Evolutionary conservation across 2,329 filamentous ascomycete species (phyloP), one percentile per base, ranked within the genome.

Genomic region (Cladosporium sp.): DNA sequence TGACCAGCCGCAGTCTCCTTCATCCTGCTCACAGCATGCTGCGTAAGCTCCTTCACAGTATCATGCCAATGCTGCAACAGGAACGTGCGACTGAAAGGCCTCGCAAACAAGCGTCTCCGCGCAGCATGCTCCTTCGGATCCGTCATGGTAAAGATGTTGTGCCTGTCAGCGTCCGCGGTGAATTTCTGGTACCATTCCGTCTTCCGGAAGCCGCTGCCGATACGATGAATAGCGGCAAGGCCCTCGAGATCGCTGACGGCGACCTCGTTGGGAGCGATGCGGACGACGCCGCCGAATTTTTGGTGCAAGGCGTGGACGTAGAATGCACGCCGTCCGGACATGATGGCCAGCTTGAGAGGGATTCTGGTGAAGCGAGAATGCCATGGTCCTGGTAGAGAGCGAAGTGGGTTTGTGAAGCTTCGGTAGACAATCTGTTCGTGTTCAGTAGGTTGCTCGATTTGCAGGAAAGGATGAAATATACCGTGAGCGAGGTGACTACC

Each of bases 261-360:
- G 30, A 58, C 45, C 14, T 82, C 78, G 51, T 74, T 72, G 0
- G 80, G 80, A 0, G 74, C 74, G 7, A 82, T 72, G 3, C 80
- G 78, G 1, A 83, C 78, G 1, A 73, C 75, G 0, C 76, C 66
- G 7, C 80, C 81, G 60, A 81, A 80, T 51, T 71, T 57, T 11
- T 65, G 50, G 59, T 84, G 81, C 5, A 37, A n/a, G 17, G 63
- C 54, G 40, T 69, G 67, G 15, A 60, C 60, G 59, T 73, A 67
- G 52, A 73, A 71, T 51, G 74, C 71, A 1, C 74, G 70, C 11
- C 72, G 69, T 8, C 75, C 74, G 5, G 65, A 65, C 6, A 76
- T 61, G 15, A 75, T 70, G 8, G 72, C 70, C 8, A 68, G 63
- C 58, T 76, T 76, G 25, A 77, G 65, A 2, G 60, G 65, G 5